Evolutionary conservation across 176 grass and related monocot species (phyloP), one percentile per base, ranked within the genome.

Genomic region (Panicum miliaceum): DNA sequence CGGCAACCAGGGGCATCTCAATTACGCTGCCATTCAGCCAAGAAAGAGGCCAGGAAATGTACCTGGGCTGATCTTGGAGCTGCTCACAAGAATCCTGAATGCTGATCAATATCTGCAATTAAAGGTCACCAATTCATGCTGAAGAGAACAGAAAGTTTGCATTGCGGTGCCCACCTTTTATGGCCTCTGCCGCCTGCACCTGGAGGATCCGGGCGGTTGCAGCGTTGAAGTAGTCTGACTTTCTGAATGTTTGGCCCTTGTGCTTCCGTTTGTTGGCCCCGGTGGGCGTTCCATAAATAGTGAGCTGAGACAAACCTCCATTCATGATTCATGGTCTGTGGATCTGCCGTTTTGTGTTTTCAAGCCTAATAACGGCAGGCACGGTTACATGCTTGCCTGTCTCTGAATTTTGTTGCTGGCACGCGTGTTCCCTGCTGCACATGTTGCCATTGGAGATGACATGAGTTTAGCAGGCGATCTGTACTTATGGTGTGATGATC

Each of bases 231-330:
- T 76, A 67, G 72, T 43, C n/a, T 1, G 27, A 6, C 8, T 52
- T 56, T 76, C 15, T 43, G n/a, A 43, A 57, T 32, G 61, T 34
- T 76, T 77, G 82, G 82, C 52, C 52, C 61, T 46, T 77, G 50
- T 77, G 58, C 58, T 86, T 56, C 77, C 58, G 56, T 43, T 26
- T 26, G 68, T 74, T 86, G 68, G 37, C 42, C 74, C 22, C 36
- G 56, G 41, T 36, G 42, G 57, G 57, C 18, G n/a, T 73, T 86
- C 77, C 45, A 86, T 80, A 80, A 86, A 81, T 86, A 86, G 84
- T 14, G 20, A 51, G 25, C 35, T 68, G 18, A 58, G 37, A 81
- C 3, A 13, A 64, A 9, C 36, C 64, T 20, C 34, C 46, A 12
- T 56, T 41, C 6, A 19, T 70, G 35, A 27, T 57, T 58, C 11